phyloP scores from a whole-genome alignment of 805 yeast species.

The Hanseniaspora valbyensis region DNA sequence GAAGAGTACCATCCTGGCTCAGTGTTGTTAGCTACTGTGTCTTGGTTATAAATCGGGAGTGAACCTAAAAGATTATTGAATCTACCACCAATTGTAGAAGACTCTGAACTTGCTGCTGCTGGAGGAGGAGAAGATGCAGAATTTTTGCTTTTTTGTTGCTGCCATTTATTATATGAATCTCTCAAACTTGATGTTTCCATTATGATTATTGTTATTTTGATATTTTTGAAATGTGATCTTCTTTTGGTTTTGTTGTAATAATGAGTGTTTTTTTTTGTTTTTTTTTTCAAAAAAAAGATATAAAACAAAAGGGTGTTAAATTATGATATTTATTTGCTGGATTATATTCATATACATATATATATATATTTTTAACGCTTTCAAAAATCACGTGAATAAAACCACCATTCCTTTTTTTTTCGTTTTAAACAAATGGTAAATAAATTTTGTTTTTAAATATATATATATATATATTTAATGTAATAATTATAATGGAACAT shows the following conservation, averaged over 20 bases:
- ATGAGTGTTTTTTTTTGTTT: too few relatives aligned
- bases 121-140: not conserved
- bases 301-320: too few relatives aligned
- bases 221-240: not conserved
- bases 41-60: slow-evolving; percentile 53
- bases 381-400: too few relatives aligned
- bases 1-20: slow-evolving; percentile 47
- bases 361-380: too few relatives aligned
- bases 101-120: slow-evolving; percentile 26
- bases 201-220: slow-evolving; percentile 10
- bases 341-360: too few relatives aligned
- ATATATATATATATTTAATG: not conserved
- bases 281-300: too few relatives aligned
- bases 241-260: not conserved
- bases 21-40: slow-evolving; percentile 48
- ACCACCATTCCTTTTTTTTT: too few relatives aligned
- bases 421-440: too few relatives aligned
- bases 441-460: not conserved
- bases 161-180: slow-evolving; percentile 35
- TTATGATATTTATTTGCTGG: too few relatives aligned
- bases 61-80: slow-evolving; percentile 48
- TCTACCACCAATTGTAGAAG: slow-evolving; percentile 26
- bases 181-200: slow-evolving; percentile 24
- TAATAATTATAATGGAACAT: slow-evolving; percentile 38
- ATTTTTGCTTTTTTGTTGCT: slow-evolving; percentile 21